Evolutionary conservation across 2,329 filamentous ascomycete genomes (phyloP).

Genomic region (Colletotrichum sp.): DNA sequence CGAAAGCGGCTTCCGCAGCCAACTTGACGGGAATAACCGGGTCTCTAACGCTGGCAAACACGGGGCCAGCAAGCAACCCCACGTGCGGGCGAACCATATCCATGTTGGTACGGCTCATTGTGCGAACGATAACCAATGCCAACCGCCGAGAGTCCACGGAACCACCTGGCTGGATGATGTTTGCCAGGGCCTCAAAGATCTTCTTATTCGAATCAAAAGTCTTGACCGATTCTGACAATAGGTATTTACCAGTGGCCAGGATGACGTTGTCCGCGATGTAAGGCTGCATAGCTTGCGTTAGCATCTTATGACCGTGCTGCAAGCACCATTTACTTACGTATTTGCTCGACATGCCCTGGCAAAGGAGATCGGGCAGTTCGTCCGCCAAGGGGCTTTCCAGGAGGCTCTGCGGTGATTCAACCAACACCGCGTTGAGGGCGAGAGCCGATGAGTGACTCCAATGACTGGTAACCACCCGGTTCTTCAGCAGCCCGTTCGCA

Average conservation of each 20-base stretch:
- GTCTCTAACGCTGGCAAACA: constrained; percentile 92
- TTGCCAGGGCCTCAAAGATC: constrained; percentile 79
- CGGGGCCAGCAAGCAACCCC: constrained; percentile 75
- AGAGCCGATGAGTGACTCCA: constrained; percentile 82
- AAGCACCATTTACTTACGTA: constrained; percentile 62
- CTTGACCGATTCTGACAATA: constrained; percentile 73
- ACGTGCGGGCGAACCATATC: constrained; percentile 85
- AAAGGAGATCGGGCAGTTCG: constrained; percentile 78
- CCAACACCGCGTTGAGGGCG: constrained; percentile 85
- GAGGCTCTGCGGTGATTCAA: constrained; percentile 77
- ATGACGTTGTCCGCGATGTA: constrained; percentile 89
- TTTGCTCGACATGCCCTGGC: constrained; percentile 78
- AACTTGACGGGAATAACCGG: constrained; percentile 94
- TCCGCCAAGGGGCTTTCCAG: constrained; percentile 70
- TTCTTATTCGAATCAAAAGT: constrained; percentile 79
- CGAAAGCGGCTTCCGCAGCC: constrained; percentile 91
- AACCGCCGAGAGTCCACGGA: constrained; percentile 85
- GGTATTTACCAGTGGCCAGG: constrained; percentile 88
- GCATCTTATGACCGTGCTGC: background rate
- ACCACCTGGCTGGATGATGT: constrained; percentile 77
- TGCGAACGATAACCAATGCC: constrained; percentile 86
- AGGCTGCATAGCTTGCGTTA: constrained; percentile 52
- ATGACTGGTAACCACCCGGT: constrained; percentile 78
- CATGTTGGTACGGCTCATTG: constrained; percentile 78
- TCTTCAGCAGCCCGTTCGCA: constrained; percentile 64